Percentiles rank a stretch among this genome's conserved stretches.
Conservation (phyloP, 306 rosid species). For the Acacia crassicarpa region DNA sequence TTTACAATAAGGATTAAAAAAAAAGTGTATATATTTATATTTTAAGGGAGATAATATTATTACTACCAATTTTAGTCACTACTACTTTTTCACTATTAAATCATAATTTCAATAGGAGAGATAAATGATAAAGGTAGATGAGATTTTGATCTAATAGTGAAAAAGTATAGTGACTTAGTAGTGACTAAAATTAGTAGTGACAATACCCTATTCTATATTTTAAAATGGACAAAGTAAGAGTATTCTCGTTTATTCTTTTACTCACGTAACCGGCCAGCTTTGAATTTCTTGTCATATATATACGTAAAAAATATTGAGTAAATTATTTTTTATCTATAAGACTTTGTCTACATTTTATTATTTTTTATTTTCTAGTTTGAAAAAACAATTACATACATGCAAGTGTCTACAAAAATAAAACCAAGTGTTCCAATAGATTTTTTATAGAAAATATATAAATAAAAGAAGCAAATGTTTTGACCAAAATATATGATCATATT, state of each 20-base stretch:
- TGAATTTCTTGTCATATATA: neutral
- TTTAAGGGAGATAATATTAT: too few relatives aligned
- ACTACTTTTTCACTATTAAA: too few relatives aligned
- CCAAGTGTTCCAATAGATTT: neutral
- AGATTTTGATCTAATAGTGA: too few relatives aligned
- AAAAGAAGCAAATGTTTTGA: neutral
- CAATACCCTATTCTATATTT: too few relatives aligned
- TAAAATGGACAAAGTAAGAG: neutral
- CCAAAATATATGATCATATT: neutral
- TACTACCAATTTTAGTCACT: too few relatives aligned
- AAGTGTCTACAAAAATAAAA: neutral
- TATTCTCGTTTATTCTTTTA: neutral
- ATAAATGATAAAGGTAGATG: too few relatives aligned
- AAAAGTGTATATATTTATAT: too few relatives aligned
- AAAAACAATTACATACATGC: neutral
- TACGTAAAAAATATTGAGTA: neutral
- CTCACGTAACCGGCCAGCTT: neutral
- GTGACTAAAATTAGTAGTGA: too few relatives aligned
- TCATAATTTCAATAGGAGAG: too few relatives aligned
- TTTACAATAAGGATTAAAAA: too few relatives aligned
- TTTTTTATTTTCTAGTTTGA: neutral
- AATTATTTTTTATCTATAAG: neutral
- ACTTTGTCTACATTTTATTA: neutral
- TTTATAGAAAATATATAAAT: neutral
- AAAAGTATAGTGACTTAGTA: too few relatives aligned